Conservation (phyloP, 2,329 filamentous ascomycete species). For the Fusarium musae region DNA sequence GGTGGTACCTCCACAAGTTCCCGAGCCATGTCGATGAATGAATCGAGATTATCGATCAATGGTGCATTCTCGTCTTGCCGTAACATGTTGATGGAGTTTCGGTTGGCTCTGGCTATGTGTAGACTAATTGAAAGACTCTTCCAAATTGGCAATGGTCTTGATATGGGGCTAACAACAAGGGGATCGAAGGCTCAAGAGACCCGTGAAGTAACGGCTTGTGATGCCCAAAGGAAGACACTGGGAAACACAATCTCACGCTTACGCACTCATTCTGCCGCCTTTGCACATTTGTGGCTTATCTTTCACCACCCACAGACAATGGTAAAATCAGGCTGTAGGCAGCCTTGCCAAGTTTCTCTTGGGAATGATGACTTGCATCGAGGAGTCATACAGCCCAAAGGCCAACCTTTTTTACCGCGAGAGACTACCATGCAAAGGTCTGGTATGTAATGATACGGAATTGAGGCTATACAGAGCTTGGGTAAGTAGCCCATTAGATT, state of each 20-base stretch:
- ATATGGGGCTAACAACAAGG: neutral
- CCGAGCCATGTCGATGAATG: neutral
- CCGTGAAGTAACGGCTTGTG: accelerated
- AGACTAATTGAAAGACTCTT: neutral
- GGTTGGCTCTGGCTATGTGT: accelerated
- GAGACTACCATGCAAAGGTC: accelerated
- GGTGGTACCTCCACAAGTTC: accelerated
- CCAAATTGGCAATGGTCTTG: neutral
- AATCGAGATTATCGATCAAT: neutral
- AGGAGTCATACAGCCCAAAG: accelerated
- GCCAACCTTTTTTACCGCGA: accelerated
- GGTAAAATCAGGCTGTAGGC: neutral
- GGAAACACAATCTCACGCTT: neutral
- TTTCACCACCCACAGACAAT: neutral
- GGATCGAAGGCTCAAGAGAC: neutral
- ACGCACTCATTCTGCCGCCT: neutral
- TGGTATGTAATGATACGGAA: accelerated
- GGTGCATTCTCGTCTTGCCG: accelerated
- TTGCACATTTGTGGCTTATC: neutral
- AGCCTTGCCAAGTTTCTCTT: neutral
- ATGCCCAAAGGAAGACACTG: accelerated
- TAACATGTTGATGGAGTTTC: accelerated
- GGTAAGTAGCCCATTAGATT: neutral
- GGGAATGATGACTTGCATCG: neutral
- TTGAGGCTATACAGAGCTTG: neutral